These are phyloP conservation scores for Hanseniaspora guilliermondii DNA, from an alignment of 805 yeast species.

Conservation along the genomic window DNA sequence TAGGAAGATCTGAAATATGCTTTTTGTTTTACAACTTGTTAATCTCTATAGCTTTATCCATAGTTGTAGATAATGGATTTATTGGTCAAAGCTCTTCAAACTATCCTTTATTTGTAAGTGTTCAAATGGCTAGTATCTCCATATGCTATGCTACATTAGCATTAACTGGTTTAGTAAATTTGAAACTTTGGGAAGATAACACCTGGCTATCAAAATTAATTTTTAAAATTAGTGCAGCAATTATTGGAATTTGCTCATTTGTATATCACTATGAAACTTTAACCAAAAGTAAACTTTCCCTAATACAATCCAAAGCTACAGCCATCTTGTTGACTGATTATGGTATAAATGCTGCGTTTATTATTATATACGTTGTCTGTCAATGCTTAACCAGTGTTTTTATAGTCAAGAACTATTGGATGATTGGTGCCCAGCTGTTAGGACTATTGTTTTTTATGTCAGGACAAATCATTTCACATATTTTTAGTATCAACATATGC, in stretches of 20 bases:
- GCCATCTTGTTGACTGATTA: constrained; percentile 63
- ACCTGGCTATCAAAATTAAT: constrained; percentile 50
- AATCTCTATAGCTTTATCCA: constrained; percentile 46
- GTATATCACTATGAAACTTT: constrained; percentile 61
- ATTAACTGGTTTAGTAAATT: constrained; percentile 66
- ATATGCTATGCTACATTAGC: constrained; percentile 59
- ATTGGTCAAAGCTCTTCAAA: constrained; percentile 69
- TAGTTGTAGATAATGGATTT: constrained; percentile 85
- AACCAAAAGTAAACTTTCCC: background rate
- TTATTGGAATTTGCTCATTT: constrained; percentile 53
- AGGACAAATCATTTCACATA: constrained; percentile 72
- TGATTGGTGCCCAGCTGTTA: constrained; percentile 66
- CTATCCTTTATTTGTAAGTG: constrained; percentile 71
- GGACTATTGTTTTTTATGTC: constrained; percentile 61
- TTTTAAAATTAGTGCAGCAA: constrained; percentile 39
- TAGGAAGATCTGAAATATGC: constrained; percentile 79
- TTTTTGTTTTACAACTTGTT: constrained; percentile 53
- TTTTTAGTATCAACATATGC: constrained; percentile 56
- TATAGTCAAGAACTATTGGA: constrained; percentile 73
- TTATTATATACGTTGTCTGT: constrained; percentile 50
- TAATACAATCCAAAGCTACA: constrained; percentile 25
- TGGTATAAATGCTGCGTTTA: constrained; percentile 54
- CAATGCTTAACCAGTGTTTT: constrained; percentile 57
- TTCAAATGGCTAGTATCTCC: constrained; percentile 64
- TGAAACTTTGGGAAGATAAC: constrained; percentile 93